These are phyloP conservation scores for Cladosporium sp. DNA, from an alignment of 2,329 filamentous ascomycete genomes.

Conservation along the genomic window DNA sequence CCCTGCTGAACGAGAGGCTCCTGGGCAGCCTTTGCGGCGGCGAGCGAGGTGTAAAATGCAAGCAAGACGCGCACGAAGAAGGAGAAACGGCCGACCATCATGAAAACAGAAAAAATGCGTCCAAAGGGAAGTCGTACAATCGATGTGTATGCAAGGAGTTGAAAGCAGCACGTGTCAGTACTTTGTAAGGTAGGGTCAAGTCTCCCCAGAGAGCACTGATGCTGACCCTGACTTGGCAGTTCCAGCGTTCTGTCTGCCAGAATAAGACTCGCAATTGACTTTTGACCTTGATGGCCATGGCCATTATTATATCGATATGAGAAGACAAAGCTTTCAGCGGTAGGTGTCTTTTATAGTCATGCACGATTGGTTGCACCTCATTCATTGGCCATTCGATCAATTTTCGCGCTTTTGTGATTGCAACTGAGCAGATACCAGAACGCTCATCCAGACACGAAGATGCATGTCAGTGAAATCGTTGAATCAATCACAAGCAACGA, in stretches of 20 bases:
- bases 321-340: background rate
- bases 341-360: background rate
- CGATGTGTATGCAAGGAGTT: constrained; percentile 18
- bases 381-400: background rate
- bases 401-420: background rate
- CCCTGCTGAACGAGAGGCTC: constrained; percentile 45
- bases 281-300: background rate
- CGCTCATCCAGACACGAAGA: background rate
- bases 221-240: constrained; percentile 4
- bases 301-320: background rate
- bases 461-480: background rate
- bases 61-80: constrained; percentile 34
- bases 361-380: background rate
- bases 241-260: background rate
- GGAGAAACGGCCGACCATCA: constrained; percentile 30
- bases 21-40: constrained; percentile 44
- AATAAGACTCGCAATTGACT: background rate
- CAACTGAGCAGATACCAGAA: background rate
- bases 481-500: background rate
- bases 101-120: constrained; percentile 19
- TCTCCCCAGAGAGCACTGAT: background rate
- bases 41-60: constrained; percentile 40
- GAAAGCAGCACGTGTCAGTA: constrained; percentile 10
- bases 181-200: background rate
- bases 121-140: constrained; percentile 3